phyloP scores from a whole-genome alignment of 257 asterid species.

The Solanum neorickii region DNA sequence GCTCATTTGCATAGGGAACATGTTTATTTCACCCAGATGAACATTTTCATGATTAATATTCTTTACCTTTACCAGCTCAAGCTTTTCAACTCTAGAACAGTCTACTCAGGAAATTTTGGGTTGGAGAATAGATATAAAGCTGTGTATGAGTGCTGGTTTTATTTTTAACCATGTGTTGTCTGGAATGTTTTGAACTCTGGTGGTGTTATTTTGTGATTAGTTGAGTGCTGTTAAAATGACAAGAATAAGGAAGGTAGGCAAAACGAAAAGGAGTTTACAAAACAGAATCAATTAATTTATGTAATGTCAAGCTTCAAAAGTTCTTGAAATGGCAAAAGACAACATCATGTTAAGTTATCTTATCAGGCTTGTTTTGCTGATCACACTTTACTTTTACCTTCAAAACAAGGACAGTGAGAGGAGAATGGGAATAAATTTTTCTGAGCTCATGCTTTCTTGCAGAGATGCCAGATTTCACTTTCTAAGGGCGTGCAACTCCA shows the following conservation, averaged over 20 bases:
- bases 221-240: neutral
- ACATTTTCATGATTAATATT: neutral
- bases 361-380: neutral
- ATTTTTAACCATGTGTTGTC: too few relatives aligned
- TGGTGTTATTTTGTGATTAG: too few relatives aligned
- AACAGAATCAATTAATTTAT: neutral
- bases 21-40: neutral
- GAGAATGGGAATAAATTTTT: neutral
- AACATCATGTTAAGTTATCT: neutral
- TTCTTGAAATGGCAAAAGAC: neutral
- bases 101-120: too few relatives aligned
- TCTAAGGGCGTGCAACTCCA: neutral
- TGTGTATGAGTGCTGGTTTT: too few relatives aligned
- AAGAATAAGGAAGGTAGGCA: neutral
- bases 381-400: neutral
- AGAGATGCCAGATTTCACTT: neutral
- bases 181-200: too few relatives aligned
- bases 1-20: neutral
- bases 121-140: too few relatives aligned
- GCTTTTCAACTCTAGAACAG: neutral
- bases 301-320: neutral
- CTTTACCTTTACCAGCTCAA: too few relatives aligned
- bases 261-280: neutral
- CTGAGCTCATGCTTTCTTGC: neutral
- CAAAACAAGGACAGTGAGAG: neutral